These are phyloP conservation scores for Cyclotella kingstonii DNA, from an alignment of 108 stramenopile species.

Conservation along the genomic window DNA sequence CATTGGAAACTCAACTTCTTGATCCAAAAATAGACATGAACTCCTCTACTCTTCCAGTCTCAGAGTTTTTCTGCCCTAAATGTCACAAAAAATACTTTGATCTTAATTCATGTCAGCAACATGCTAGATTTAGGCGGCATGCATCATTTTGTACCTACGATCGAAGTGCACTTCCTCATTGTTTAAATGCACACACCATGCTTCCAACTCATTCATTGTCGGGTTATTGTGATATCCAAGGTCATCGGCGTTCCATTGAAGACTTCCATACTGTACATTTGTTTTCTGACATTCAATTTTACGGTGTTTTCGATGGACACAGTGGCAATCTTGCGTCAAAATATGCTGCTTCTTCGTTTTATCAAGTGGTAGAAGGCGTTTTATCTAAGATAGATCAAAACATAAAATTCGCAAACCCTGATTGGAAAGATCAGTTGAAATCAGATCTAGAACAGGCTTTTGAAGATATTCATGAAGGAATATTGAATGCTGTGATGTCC, in stretches of 20 bases:
- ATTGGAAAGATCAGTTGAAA: conserved; percentile 52
- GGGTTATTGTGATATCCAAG: conserved; percentile 87
- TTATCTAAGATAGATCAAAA: conserved; percentile 38
- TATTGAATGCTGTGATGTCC: conserved; percentile 49
- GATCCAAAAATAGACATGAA: conserved; percentile 68
- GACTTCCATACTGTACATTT: conserved; percentile 90
- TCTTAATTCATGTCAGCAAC: conserved; percentile 80
- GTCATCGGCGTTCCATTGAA: conserved; percentile 79
- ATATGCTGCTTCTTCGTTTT: conserved; percentile 66
- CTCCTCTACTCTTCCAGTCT: conserved; percentile 27
- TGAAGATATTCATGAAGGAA: conserved; percentile 57
- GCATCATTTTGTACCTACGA: conserved; percentile 84
- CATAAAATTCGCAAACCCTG: neutral
- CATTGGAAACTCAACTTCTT: conserved; percentile 63
- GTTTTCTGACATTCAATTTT: conserved; percentile 67
- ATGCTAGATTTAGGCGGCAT: conserved; percentile 77
- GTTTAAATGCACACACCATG: conserved; percentile 84
- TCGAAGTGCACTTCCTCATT: conserved; percentile 62
- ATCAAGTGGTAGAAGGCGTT: conserved; percentile 30
- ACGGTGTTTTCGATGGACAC: conserved; percentile 67
- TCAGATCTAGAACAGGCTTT: conserved; percentile 51
- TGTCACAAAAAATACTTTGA: conserved; percentile 78
- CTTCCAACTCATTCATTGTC: conserved; percentile 76
- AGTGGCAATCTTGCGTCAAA: conserved; percentile 78
- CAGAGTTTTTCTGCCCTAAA: conserved; percentile 68